phyloP scores from a whole-genome alignment of 306 rosid genomes.

The Hippophae gyantsensis region DNA sequence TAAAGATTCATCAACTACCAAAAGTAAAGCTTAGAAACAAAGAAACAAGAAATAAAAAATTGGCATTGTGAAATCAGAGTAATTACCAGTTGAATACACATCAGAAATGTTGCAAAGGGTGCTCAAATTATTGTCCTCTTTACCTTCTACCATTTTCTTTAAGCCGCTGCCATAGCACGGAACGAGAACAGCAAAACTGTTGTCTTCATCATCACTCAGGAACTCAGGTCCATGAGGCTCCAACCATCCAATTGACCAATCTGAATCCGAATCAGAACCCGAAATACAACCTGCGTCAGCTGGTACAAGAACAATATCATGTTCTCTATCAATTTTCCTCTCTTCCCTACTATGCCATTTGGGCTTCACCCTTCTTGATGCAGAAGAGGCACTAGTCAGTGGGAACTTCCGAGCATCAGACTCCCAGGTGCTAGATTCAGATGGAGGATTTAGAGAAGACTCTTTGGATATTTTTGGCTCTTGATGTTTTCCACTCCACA shows the following conservation, averaged over 20 bases:
- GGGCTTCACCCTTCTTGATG: constrained; percentile 68
- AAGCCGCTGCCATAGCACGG: constrained; percentile 67
- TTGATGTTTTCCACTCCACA: constrained; percentile 74
- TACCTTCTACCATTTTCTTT: constrained; percentile 33
- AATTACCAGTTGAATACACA: constrained; percentile 67
- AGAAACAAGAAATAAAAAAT: too few relatives aligned
- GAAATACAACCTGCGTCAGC: constrained; percentile 86
- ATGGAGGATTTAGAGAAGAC: constrained; percentile 40
- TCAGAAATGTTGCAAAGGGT: constrained; percentile 54
- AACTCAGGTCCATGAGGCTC: constrained; percentile 96
- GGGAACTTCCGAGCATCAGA: constrained; percentile 66
- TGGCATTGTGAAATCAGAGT: too few relatives aligned
- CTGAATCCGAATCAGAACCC: constrained; percentile 85
- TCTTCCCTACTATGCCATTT: constrained; percentile 91
- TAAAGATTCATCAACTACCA: too few relatives aligned
- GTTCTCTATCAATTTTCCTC: constrained; percentile 71
- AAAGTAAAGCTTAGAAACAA: too few relatives aligned
- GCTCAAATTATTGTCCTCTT: constrained; percentile 31
- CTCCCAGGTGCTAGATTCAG: constrained; percentile 52
- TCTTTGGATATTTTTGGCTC: constrained; percentile 56
- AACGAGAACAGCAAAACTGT: constrained; percentile 85
- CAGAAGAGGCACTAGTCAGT: constrained; percentile 47
- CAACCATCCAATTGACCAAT: constrained; percentile 95
- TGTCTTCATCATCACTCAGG: constrained; percentile 77
- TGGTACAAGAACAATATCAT: constrained; percentile 85